Base-by-base conservation (phyloP, 1,139 yeast genomes). In the Wickerhamomyces sp. region DNA sequence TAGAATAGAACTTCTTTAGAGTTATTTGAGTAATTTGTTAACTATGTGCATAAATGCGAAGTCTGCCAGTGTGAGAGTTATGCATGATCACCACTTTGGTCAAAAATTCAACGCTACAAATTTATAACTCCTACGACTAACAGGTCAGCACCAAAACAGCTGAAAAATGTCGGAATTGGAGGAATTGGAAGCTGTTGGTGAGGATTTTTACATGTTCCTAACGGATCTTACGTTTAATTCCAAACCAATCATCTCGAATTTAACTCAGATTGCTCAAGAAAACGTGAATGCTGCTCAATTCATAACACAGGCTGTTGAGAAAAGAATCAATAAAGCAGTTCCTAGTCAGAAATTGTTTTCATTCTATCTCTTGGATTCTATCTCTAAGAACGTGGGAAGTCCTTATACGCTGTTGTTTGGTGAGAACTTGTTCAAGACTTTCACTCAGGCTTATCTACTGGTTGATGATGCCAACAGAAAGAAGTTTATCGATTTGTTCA, bases 211-310 rank as follows among this genome's bases (percentile, higher is more conserved):
- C 41, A 76, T 74, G 52, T 80, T 88, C 34, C 68, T 93, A 45
- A 74, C 76, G 39, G 95, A 88, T 52, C 72, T 93, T 54, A 89
- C 96, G 9, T 84, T 85, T 68, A 91, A 90, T 64, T 88, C 96
- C 8, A 76, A 91, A 49, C 97, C 97, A 13, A 86, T 91, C 45
- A 93, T 93, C 54, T 84, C 86, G 43, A 84, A 81, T 43, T 74
- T 91, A 56, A 93, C 99, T n/a, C 74, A 78, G 41, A 79, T 90
- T 46, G 98, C 99, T 10, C 85, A 79, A 56, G 98, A 93, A 60
- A 88, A 88, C 62, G 74, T 80, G 31, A 76, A 77, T 42, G 79
- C 76, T 45, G 96, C 98, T 7, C 80, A 80, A 49, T 87, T 84
- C 43, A 87, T 93, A 46, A 78, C 86, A 36, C 78, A 78, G 49